Conservation (phyloP, 2,329 filamentous ascomycete species). For the Diaporthe australafricana region DNA sequence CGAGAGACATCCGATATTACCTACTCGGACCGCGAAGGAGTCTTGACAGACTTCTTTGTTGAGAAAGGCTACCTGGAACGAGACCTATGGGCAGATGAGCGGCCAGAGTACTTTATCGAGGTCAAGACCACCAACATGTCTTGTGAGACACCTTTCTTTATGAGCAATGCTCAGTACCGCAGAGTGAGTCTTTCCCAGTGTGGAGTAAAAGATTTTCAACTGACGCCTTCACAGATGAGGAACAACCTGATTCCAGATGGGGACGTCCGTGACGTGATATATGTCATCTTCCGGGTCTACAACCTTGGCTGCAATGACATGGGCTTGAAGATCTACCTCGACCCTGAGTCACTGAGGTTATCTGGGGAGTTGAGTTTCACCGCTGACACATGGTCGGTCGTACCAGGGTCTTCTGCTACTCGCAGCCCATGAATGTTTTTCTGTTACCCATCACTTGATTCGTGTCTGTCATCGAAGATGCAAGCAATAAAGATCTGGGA, state of each 20-base stretch:
- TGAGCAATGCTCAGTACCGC: slow-evolving; percentile 58
- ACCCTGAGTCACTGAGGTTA: slow-evolving; percentile 48
- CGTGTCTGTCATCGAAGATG: too few relatives aligned
- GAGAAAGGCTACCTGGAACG: slow-evolving; percentile 47
- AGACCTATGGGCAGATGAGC: slow-evolving; percentile 43
- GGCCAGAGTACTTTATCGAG: slow-evolving; percentile 59
- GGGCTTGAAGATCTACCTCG: slow-evolving; percentile 52
- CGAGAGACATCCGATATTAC: slow-evolving; percentile 60
- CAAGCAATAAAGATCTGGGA: too few relatives aligned
- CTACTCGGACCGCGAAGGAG: slow-evolving; percentile 53
- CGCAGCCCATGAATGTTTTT: too few relatives aligned
- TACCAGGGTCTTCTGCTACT: neutral
- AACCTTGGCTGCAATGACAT: slow-evolving; percentile 47
- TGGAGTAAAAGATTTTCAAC: slow-evolving; percentile 11
- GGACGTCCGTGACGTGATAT: slow-evolving; percentile 44
- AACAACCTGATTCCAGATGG: slow-evolving; percentile 30
- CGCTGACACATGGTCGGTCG: slow-evolving; percentile 40
- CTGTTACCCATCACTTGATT: too few relatives aligned
- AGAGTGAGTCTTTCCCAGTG: slow-evolving; percentile 46
- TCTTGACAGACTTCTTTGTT: slow-evolving; percentile 50
- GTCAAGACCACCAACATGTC: slow-evolving; percentile 60
- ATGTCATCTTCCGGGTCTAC: slow-evolving; percentile 55
- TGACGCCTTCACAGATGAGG: slow-evolving; percentile 41
- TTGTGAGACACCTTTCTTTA: slow-evolving; percentile 56
- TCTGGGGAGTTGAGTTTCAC: slow-evolving; percentile 42